phyloP scores from a whole-genome alignment of 257 asterid species.

The Scutellaria galericulata region DNA sequence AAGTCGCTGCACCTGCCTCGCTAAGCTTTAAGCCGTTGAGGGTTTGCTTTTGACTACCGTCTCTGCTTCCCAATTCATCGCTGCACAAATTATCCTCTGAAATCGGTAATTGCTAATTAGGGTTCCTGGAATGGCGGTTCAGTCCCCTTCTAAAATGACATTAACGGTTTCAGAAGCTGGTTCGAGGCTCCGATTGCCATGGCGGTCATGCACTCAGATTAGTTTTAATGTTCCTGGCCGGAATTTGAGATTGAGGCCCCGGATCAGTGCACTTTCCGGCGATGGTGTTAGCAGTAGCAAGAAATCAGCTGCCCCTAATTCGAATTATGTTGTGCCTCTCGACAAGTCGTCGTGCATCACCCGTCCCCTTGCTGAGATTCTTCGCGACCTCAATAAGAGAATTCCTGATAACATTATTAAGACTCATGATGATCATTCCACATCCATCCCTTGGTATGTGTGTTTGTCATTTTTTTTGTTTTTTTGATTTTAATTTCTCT shows the following conservation, averaged over 20 bases:
- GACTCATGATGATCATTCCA: conserved; percentile 55
- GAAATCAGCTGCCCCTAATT: conserved; percentile 68
- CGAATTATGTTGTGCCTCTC: conserved; percentile 89
- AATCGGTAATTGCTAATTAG: conserved; percentile 26
- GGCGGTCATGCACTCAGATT: conserved; percentile 27
- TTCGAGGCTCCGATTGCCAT: conserved; percentile 31
- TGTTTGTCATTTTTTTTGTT: neutral
- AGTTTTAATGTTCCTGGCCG: conserved; percentile 35
- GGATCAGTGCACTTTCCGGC: conserved; percentile 45
- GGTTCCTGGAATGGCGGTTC: conserved; percentile 49
- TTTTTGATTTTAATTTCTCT: neutral
- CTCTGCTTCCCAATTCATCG: too few species aligned
- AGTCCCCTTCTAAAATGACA: conserved; percentile 40
- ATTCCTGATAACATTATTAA: conserved; percentile 87
- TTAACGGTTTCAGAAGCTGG: conserved; percentile 40
- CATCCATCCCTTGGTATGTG: conserved; percentile 78
- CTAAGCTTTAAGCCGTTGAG: too few species aligned
- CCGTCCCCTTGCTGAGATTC: conserved; percentile 92
- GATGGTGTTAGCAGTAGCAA: conserved; percentile 46
- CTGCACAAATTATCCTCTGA: neutral
- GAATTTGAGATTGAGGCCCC: conserved; percentile 35
- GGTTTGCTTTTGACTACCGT: too few species aligned
- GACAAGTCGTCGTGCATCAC: conserved; percentile 84
- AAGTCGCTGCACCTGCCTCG: too few species aligned
- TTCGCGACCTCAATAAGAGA: conserved; percentile 92